Percentiles rank a stretch among this genome's conserved stretches.
phyloP scores from a whole-genome alignment of 345 rosid genomes.

The Camelina neglecta region DNA sequence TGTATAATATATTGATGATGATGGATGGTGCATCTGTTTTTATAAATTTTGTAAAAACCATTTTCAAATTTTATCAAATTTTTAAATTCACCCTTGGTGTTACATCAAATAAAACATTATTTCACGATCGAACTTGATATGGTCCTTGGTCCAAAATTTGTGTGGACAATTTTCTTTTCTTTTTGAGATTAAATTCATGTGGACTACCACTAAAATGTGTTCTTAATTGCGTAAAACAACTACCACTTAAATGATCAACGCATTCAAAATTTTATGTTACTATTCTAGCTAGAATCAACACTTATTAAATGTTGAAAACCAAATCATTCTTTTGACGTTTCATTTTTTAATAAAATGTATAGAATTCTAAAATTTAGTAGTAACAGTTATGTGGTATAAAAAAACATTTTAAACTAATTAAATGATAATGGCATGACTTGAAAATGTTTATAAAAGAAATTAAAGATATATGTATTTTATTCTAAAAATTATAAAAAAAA shows the following conservation, averaged over 20 bases:
- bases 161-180: neutral
- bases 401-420: neutral
- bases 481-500: no score
- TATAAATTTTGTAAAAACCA: neutral
- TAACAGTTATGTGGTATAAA: neutral
- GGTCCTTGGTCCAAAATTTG: neutral
- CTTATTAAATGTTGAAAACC: neutral
- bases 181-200: neutral
- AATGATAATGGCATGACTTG: neutral
- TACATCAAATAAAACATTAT: neutral
- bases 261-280: neutral
- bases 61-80: neutral
- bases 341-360: neutral
- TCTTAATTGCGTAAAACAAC: neutral
- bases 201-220: neutral
- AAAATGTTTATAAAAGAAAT: no score
- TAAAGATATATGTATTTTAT: neutral
- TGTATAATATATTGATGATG: neutral
- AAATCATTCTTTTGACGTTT: neutral
- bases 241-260: neutral
- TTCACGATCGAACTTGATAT: neutral
- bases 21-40: slow-evolving; percentile 8
- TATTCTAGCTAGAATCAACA: neutral
- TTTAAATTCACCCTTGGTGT: neutral
- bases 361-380: neutral